These are phyloP conservation scores for Hypoxylon fragiforme DNA, from an alignment of 495 filamentous ascomycete genomes.

Conservation along the genomic window DNA sequence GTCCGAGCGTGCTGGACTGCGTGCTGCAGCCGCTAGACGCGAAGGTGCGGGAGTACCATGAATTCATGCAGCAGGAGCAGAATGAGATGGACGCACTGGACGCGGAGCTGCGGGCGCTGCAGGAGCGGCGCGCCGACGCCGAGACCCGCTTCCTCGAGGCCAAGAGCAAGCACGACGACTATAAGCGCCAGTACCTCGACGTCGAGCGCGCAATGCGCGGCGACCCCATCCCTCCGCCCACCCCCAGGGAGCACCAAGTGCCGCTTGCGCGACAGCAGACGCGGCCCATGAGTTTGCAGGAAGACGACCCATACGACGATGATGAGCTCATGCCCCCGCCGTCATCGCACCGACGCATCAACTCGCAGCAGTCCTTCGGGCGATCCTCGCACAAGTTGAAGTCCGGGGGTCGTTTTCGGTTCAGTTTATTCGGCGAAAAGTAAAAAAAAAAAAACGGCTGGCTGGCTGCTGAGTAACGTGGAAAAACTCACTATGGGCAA, in stretches of 20 bases:
- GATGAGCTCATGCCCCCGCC: conserved; percentile 32
- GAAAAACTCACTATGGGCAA: neutral
- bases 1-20: conserved; percentile 35
- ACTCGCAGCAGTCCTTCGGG: conserved; percentile 40
- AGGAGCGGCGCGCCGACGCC: conserved; percentile 35
- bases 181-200: conserved; percentile 30
- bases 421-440: conserved; percentile 34
- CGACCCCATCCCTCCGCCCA: conserved; percentile 19
- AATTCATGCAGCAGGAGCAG: conserved; percentile 33
- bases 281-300: conserved; percentile 36
- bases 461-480: too few relatives aligned
- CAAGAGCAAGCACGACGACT: conserved; percentile 40
- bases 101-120: conserved; percentile 31
- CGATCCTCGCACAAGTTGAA: conserved; percentile 33
- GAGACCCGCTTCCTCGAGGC: conserved; percentile 37
- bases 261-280: conserved; percentile 25
- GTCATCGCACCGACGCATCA: conserved; percentile 33
- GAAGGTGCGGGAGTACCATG: conserved; percentile 37
- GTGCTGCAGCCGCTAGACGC: conserved; percentile 38
- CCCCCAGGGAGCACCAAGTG: conserved; percentile 28
- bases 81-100: conserved; percentile 38
- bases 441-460: conserved; percentile 7
- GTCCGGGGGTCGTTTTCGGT: conserved; percentile 35
- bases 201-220: conserved; percentile 39
- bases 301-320: conserved; percentile 34